Conservation (phyloP, 495 filamentous ascomycete genomes). For the Penicillium herquei region DNA sequence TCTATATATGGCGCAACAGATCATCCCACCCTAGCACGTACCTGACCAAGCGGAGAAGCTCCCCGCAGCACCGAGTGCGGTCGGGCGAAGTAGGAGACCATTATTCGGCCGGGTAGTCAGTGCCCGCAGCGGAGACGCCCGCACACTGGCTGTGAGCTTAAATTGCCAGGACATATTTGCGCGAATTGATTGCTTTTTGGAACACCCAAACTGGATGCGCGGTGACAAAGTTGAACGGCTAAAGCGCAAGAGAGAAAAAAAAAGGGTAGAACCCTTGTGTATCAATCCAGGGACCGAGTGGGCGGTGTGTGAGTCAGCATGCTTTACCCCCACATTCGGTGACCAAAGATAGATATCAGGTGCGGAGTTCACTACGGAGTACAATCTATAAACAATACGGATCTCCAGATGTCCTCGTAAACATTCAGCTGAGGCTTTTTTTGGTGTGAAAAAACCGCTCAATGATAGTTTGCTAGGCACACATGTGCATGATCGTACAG, state of each 20-base stretch:
- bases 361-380: background rate
- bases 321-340: background rate
- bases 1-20: constrained; percentile 22
- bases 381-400: no score
- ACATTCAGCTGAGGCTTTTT: no score
- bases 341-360: background rate
- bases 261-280: background rate
- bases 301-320: constrained; percentile 7
- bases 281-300: background rate
- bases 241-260: constrained; percentile 1
- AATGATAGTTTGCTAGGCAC: background rate
- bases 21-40: constrained; percentile 22
- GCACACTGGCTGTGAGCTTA: constrained; percentile 33
- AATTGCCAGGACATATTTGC: constrained; percentile 37
- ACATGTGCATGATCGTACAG: constrained; percentile 1
- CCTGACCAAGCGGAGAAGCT: constrained; percentile 28
- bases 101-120: constrained; percentile 33
- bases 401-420: no score
- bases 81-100: constrained; percentile 28
- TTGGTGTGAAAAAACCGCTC: background rate
- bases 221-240: background rate
- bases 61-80: constrained; percentile 25
- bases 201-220: background rate
- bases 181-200: background rate
- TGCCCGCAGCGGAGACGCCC: constrained; percentile 36